phyloP scores from a whole-genome alignment of 2,329 filamentous ascomycete species.

The Claviceps sp. region DNA sequence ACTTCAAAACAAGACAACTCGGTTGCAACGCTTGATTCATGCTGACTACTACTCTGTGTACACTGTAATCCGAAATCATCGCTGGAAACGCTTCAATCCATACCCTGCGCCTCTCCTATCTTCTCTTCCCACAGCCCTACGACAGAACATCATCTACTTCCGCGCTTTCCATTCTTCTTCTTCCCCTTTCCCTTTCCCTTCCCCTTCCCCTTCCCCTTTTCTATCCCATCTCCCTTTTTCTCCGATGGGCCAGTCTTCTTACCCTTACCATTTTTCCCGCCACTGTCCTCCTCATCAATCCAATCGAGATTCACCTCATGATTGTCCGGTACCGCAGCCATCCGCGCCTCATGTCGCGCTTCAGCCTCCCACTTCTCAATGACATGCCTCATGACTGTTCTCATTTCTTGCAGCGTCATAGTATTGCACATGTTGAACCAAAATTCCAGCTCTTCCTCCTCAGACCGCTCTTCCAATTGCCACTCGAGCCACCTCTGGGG shows the following conservation, averaged over 20 bases:
- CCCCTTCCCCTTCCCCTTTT: neutral
- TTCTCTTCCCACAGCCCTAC: too few relatives aligned
- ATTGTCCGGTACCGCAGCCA: neutral
- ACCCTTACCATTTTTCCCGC: neutral
- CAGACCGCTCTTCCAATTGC: slow-evolving; percentile 3
- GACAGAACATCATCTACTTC: too few relatives aligned
- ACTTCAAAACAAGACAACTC: too few relatives aligned
- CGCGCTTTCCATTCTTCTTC: too few relatives aligned
- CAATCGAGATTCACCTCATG: neutral
- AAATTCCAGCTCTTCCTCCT: neutral
- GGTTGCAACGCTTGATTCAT: too few relatives aligned
- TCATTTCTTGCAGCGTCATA: neutral
- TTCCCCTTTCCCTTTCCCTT: neutral
- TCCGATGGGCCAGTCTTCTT: neutral
- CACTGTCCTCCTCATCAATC: neutral
- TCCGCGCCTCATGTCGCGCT: neutral
- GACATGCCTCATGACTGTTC: neutral
- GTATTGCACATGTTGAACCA: neutral
- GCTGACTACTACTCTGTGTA: too few relatives aligned
- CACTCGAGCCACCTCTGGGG: slow-evolving; percentile 17
- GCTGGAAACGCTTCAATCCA: too few relatives aligned
- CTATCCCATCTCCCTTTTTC: neutral
- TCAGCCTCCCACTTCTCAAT: neutral
- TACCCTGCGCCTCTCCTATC: too few relatives aligned
- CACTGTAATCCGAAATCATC: too few relatives aligned